Evolutionary conservation across 306 rosid species (phyloP), one percentile per base, ranked within the genome.

Genomic region (Quercus agrifolia): DNA sequence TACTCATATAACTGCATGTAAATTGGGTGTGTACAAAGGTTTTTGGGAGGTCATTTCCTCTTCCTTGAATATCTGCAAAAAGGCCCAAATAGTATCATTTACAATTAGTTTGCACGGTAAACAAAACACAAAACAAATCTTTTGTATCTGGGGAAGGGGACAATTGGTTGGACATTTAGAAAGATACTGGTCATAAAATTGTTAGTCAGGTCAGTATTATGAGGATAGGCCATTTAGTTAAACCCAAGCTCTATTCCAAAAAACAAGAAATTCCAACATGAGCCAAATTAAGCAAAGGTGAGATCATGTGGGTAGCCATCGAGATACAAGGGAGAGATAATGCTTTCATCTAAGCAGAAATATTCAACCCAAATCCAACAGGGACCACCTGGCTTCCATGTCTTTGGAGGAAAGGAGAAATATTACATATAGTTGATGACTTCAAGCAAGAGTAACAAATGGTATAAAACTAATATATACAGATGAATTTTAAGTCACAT

Each of bases 1-100:
- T 80, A 59, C 81, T 89, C 14, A 35, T 46, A 44, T 38, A 80
- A 77, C 88, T 85, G 87, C 97, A 92, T 35, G 90, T 79, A 46
- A 83, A 77, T 78, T 58, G 30, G 77, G 63, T 69, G 67, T 74
- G 35, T 28, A 83, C 30, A 78, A 77, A 61, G 74, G 62, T 79
- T 75, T 83, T 61, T 44, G 81, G 61, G 51, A 51, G 18, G 5
- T 80, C 75, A 31, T 77, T 77, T 7, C 20, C 63, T 70, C 79
- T 70, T 76, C 68, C 80, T 44, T 13, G 74, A 68, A 41, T 46
- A 51, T 84, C 89, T 84, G 88, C 52, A 41, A 38, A 81, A 28
- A 56, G 23, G 11, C 63, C 67, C 51, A 33, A 18, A 7, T 17
- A 25, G 27, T 35, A 31, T 67, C 49, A 33, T 28, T 63, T 63